Percentiles rank a stretch among this genome's conserved stretches.
Evolutionary conservation across 2,329 filamentous ascomycete species (phyloP).

Genomic region (Trichophyton schoenleinii): DNA sequence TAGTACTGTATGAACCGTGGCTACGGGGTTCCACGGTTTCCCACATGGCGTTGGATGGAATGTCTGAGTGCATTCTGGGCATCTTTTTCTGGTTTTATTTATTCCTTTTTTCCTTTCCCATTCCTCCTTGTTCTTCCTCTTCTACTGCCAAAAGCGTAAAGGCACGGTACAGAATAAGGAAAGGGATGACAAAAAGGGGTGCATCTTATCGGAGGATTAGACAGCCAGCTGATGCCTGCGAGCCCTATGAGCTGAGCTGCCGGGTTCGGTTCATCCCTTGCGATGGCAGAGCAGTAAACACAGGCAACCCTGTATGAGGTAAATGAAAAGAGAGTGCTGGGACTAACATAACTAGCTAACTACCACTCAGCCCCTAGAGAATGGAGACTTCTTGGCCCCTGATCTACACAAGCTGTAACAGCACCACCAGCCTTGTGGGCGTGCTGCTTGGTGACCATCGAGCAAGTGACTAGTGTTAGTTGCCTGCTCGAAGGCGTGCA

Average conservation of each 20-base stretch:
- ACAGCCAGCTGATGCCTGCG: background rate
- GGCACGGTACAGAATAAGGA: background rate
- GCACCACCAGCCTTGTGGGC: background rate
- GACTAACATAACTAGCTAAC: background rate
- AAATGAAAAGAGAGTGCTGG: background rate
- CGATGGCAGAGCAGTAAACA: background rate
- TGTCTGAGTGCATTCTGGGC: background rate
- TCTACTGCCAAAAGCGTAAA: background rate
- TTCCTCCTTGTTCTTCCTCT: background rate
- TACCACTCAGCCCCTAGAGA: background rate
- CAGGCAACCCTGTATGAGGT: background rate
- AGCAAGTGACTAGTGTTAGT: background rate
- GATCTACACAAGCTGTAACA: slow-evolving; percentile 2
- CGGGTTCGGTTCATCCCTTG: background rate
- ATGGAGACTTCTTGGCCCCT: background rate
- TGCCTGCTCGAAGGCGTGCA: background rate
- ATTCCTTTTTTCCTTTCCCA: background rate
- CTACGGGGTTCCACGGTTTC: background rate
- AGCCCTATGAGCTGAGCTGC: background rate
- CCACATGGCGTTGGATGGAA: background rate
- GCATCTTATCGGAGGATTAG: background rate
- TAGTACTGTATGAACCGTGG: background rate
- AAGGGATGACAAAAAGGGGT: background rate
- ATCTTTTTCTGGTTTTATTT: background rate
- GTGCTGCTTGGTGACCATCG: background rate